Evolutionary conservation across 495 filamentous ascomycete genomes (phyloP).

Genomic region (Trichoderma asperelloides): DNA sequence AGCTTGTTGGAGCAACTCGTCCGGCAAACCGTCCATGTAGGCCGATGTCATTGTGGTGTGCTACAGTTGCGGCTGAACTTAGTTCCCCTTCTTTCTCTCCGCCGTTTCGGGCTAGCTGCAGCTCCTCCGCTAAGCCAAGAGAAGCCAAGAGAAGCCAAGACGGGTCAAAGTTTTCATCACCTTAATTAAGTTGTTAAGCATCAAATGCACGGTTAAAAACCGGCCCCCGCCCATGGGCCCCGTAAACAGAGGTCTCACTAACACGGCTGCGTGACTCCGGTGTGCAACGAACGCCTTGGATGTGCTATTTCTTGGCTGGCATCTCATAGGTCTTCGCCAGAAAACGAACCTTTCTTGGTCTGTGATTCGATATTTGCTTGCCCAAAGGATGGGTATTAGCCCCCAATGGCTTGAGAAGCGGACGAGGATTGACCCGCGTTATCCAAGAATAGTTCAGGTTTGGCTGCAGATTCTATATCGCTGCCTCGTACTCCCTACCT

Average conservation of each 20-base stretch:
- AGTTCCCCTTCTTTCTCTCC: neutral
- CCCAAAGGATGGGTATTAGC: neutral
- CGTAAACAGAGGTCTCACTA: neutral
- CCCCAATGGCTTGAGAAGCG: neutral
- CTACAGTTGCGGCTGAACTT: conserved; percentile 7
- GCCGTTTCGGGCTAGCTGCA: neutral
- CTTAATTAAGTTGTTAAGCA: neutral
- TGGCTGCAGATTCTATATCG: neutral
- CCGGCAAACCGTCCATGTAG: neutral
- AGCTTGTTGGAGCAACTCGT: neutral
- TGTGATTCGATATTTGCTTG: neutral
- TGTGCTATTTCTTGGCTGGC: neutral
- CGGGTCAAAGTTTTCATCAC: neutral
- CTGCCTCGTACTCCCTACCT: neutral
- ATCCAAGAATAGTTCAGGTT: neutral
- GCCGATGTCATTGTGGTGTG: conserved; percentile 1
- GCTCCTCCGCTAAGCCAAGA: neutral
- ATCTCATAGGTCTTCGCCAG: neutral
- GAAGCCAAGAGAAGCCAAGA: neutral
- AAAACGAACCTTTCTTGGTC: neutral
- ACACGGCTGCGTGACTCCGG: neutral
- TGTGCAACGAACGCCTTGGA: neutral
- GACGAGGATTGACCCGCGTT: neutral
- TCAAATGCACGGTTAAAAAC: neutral
- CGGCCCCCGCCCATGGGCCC: neutral